Base-by-base conservation (phyloP, 2,329 filamentous ascomycete species). In the Curvularia verruculosa region DNA sequence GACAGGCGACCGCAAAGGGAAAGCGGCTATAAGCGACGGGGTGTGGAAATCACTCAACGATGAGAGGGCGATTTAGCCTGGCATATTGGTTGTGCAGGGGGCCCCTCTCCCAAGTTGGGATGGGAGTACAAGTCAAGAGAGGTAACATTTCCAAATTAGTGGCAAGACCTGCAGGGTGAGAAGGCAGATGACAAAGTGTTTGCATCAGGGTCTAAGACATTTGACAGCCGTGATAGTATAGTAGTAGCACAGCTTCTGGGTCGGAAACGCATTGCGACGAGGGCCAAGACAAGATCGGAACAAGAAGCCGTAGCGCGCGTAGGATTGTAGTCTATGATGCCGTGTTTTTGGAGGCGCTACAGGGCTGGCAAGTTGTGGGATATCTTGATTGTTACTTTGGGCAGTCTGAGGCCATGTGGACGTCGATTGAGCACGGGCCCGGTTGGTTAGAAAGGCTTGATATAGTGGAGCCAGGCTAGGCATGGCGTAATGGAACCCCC, bases 401-500 rank as follows among this genome's bases (percentile, higher is more conserved):
- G 46, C 31, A 52, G 54, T 56, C 53, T 56, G 49, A 56, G 43
- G 46, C 41, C 54, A 56, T 50, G 46, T 46, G 41, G 48, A 46
- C 28, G 28, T 40, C 40, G n/a, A 37, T 19, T 10, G 28, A 21
- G 55, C 53, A 59, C 52, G 52, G 58, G 52, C 58, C 36, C 18
- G 7, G 39, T 26, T 34, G 31, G 49, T 34, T 52, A 21, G 41
- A 44, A 21, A 31, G 23, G 50, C 44, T 56, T 59, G 44, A 48
- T 52, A 60, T 45, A 54, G 59, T 55, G 54, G 61, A 64, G 59
- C 59, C 45, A 23, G 23, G 24, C 24, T 23, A 44, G 24, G 43
- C 66, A 72, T 70, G 69, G 71, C 70, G 72, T 72, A 69, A 72
- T 69, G 67, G 26, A 29, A 65, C 63, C 59, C 58, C 64, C 58